These are phyloP conservation scores for Taphrina deformans DNA, from an alignment of 1,139 yeast species.

Conservation along the genomic window DNA sequence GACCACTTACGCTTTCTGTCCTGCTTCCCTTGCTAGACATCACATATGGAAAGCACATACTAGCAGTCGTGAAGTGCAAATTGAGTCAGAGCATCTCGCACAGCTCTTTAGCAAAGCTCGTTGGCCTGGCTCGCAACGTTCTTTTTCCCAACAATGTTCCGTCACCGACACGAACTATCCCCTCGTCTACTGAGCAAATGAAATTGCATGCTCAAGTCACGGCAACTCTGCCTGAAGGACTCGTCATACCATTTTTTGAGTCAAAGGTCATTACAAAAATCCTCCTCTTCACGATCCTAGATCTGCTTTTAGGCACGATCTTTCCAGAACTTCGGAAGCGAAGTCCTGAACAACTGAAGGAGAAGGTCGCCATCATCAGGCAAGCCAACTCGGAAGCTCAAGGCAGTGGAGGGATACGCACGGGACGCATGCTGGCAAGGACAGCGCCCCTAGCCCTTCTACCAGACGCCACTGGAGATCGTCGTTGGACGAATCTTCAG, in stretches of 20 bases:
- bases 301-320: constrained; percentile 10
- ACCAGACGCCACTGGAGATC: not conserved
- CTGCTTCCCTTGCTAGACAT: constrained; percentile 10
- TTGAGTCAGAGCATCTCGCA: not conserved
- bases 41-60: not conserved
- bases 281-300: constrained; percentile 6
- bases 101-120: constrained; percentile 9
- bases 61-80: not conserved
- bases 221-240: not conserved
- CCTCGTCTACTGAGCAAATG: not conserved
- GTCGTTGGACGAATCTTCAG: not conserved
- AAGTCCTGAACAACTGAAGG: constrained; percentile 23
- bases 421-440: not conserved
- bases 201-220: not conserved
- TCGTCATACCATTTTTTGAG: constrained; percentile 10
- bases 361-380: constrained; percentile 18
- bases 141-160: constrained; percentile 21
- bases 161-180: constrained; percentile 6
- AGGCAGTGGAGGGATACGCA: constrained; percentile 16
- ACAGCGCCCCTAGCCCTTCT: not conserved
- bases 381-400: constrained; percentile 18
- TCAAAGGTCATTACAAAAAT: constrained; percentile 15
- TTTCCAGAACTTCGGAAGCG: constrained; percentile 22
- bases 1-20: not conserved
- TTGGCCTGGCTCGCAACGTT: not conserved